Evolutionary conservation across 331 rosid species (phyloP), one percentile per base, ranked within the genome.

Genomic region (Acacia pycnantha): DNA sequence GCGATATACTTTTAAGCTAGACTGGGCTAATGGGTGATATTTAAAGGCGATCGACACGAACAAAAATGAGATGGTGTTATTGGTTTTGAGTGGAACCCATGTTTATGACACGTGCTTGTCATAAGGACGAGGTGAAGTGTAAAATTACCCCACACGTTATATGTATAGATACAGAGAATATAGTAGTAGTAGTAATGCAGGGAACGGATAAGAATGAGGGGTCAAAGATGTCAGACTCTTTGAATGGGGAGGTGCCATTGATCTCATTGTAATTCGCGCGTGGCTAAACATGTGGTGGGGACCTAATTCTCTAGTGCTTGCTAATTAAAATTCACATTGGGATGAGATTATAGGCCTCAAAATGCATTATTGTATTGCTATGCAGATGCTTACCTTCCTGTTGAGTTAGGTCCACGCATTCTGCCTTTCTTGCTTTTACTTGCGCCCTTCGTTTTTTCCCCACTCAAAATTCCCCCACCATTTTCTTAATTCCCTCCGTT

Each of bases 321-420:
- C 53, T 75, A 22, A 75, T 35, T n/a, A 74, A 11, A 75, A 54
- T 37, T 21, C 24, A 13, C 40, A 37, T 35, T 35, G 40, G n/a
- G n/a, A 41, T 69, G 24, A 18, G 31, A 24, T 24, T 56, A 5
- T 6, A 41, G 5, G 33, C 19, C 53, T 41, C 27, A n/a, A 2
- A 43, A 41, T 31, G 43, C 5, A 31, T n/a, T n/a, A 31, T 61
- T 12, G 68, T 13, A 26, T 66, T 18, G 51, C 18, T n/a, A 6
- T 31, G 61, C 44, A 11, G 37, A 73, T 31, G 47, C 68, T 74
- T 6, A 51, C 66, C 48, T 74, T 33, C 31, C 66, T 11, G 7
- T 21, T 48, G 79, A 74, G 79, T 53, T 74, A 54, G 68, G 79
- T 74, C 51, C 79, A 54, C 78, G 7, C 78, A 18, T 29, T 12